phyloP scores from a whole-genome alignment of 441 rosid species.

The Adansonia gregorii region DNA sequence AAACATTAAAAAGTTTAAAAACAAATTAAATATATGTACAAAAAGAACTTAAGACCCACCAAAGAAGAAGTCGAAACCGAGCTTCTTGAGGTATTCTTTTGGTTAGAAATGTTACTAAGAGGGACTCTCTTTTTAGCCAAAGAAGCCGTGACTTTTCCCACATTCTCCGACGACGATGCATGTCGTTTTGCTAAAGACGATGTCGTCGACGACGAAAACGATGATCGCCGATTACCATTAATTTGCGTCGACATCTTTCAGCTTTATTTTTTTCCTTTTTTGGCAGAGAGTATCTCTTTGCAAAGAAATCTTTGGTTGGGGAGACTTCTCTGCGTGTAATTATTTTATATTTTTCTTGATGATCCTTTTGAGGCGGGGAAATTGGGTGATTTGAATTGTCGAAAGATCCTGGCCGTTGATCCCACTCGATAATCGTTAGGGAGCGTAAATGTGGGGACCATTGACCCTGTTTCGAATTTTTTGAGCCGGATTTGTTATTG shows the following conservation, averaged over 20 bases:
- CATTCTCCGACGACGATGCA: constrained; percentile 49
- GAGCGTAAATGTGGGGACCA: constrained; percentile 55
- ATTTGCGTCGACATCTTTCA: constrained; percentile 55
- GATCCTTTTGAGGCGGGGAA: constrained; percentile 42
- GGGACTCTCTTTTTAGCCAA: constrained; percentile 81
- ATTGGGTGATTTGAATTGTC: constrained; percentile 46
- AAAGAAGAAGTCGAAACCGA: constrained; percentile 45
- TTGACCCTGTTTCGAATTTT: background rate
- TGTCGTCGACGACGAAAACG: constrained; percentile 78
- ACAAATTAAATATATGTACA: background rate
- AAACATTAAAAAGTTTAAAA: background rate
- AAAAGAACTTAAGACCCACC: constrained; percentile 41
- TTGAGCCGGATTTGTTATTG: background rate
- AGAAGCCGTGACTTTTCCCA: constrained; percentile 39
- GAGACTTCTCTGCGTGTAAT: background rate
- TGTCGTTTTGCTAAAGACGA: constrained; percentile 82
- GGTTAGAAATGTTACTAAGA: constrained; percentile 72
- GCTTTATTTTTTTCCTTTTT: background rate
- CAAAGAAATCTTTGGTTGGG: background rate
- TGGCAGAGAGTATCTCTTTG: background rate
- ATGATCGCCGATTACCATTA: constrained; percentile 55
- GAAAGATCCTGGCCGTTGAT: constrained; percentile 52
- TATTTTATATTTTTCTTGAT: constrained; percentile 32
- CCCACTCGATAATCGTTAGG: constrained; percentile 46
- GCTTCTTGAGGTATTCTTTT: constrained; percentile 48